These are phyloP conservation scores for Fusarium secorum DNA, from an alignment of 2,329 filamentous ascomycete genomes.

Conservation along the genomic window DNA sequence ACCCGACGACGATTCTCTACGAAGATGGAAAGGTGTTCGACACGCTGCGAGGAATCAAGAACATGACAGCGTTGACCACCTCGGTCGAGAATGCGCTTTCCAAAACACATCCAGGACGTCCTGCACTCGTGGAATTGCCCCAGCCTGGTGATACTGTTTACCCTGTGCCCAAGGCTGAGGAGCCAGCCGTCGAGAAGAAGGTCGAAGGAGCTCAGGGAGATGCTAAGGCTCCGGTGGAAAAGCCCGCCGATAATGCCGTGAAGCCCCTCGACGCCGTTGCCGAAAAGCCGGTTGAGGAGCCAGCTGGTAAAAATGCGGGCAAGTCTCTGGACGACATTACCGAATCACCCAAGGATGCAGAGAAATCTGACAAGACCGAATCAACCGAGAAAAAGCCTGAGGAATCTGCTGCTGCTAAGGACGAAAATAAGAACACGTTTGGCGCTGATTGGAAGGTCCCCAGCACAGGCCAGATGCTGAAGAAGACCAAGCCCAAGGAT, in stretches of 20 bases:
- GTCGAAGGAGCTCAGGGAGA: constrained; percentile 24
- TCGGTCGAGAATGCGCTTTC: constrained; percentile 82
- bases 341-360: constrained; percentile 41
- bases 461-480: constrained; percentile 43
- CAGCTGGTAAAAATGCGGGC: constrained; percentile 26
- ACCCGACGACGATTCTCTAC: constrained; percentile 80
- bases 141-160: constrained; percentile 68
- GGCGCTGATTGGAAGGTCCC: constrained; percentile 44
- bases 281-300: constrained; percentile 28
- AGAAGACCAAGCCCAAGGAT: constrained; percentile 55
- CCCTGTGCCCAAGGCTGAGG: constrained; percentile 39
- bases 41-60: constrained; percentile 70
- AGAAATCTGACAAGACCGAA: constrained; percentile 35
- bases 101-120: constrained; percentile 79
- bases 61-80: constrained; percentile 70
- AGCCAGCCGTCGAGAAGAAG: constrained; percentile 31
- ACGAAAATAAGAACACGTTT: constrained; percentile 38
- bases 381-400: constrained; percentile 38
- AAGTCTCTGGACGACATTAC: constrained; percentile 34
- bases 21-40: constrained; percentile 77
- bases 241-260: constrained; percentile 20
- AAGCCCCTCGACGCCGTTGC: constrained; percentile 25
- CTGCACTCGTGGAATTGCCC: constrained; percentile 72
- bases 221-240: constrained; percentile 49
- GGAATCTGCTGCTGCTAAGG: constrained; percentile 39